Evolutionary conservation across 164 flowering plant genomes (phyloP), one percentile per base, ranked within the genome.

Genomic region (Brasenia schreberi): DNA sequence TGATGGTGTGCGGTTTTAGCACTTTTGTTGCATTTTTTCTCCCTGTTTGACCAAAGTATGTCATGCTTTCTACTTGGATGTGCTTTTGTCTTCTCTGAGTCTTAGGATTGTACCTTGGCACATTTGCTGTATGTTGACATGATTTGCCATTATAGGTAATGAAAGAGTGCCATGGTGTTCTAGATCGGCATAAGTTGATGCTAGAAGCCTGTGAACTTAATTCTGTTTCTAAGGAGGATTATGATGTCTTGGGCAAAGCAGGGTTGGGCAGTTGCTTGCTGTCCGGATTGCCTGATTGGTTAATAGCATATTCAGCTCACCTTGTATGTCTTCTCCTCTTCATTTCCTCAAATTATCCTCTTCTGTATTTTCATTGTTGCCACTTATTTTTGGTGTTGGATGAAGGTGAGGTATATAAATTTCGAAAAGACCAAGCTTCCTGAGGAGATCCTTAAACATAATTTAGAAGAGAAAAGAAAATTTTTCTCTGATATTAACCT

Each of bases 241-340:
- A 88, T 71, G 75, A 85, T 68, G 97, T 87, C 42, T 75, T 95
- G 78, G 88, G 87, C 39, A 84, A 81, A 75, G 99, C 99, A 72
- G 97, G 97, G 49, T 73, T 95, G 64, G 97, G 99, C 66, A 83
- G 85, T 65, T 95, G 99, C 75, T 85, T 95, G 83, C 96, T 95
- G 67, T 87, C 82, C 63, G 99, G 96, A 45, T 77, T 95, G 76
- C 99, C 99, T 66, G 90, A 85, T 76, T 95, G 99, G 99, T 77
- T 95, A 56, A 75, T 95, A 72, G 97, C 99, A 58, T 95, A 95
- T 79, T 77, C 97, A 16, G 99, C 99, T 76, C 89, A 89, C 5
- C 72, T 95, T 87, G 99, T 95, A 79, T 59, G 78, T 65, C 9
- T 33, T 39, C 63, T 44, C 63, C 39, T 66, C 56, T 42, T 19